A percentile compares a stretch with the other conserved stretches of the same genome.
phyloP scores from a whole-genome alignment of 139 green algal genomes.

The Asterochloris erici region DNA sequence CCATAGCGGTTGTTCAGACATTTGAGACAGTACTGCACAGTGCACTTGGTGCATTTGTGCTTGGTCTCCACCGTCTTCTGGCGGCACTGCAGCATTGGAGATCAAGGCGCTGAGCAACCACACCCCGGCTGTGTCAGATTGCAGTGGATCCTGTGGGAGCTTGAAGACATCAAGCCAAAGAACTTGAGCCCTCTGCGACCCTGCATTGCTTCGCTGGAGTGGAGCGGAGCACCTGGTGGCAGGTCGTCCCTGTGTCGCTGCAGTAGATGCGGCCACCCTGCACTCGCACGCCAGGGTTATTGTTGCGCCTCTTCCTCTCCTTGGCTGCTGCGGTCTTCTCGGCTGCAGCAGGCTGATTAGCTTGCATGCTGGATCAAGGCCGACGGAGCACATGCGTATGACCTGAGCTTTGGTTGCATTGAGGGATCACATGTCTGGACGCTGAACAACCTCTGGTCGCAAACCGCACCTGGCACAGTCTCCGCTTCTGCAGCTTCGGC shows the following conservation, averaged over 20 bases:
- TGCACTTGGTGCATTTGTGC: slow-evolving; percentile 48
- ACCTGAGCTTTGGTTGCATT: too few species aligned
- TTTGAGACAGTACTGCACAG: slow-evolving; percentile 47
- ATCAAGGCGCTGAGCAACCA: not conserved
- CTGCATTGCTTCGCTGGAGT: not conserved
- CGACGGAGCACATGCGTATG: too few species aligned
- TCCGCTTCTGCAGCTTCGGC: too few species aligned
- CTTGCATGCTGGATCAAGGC: too few species aligned
- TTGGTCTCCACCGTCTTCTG: slow-evolving; percentile 60
- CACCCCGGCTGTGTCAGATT: not conserved
- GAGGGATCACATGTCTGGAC: too few species aligned
- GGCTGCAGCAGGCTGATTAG: not conserved
- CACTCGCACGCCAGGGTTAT: slow-evolving; percentile 10
- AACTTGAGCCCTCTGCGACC: not conserved
- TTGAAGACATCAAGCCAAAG: not conserved
- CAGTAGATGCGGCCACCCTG: slow-evolving; percentile 57
- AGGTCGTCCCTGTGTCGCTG: slow-evolving; percentile 54
- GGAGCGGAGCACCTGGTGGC: slow-evolving; percentile 35
- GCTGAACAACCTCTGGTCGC: too few species aligned
- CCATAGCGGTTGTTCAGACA: slow-evolving; percentile 56
- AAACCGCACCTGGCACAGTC: too few species aligned
- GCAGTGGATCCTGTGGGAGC: not conserved
- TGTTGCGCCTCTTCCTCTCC: slow-evolving; percentile 1
- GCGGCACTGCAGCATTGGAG: slow-evolving; percentile 36
- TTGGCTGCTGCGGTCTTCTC: not conserved